Percentiles rank a stretch among this genome's conserved stretches.
Conservation (phyloP, 805 yeast genomes). For the Starmerella tilneyi region DNA sequence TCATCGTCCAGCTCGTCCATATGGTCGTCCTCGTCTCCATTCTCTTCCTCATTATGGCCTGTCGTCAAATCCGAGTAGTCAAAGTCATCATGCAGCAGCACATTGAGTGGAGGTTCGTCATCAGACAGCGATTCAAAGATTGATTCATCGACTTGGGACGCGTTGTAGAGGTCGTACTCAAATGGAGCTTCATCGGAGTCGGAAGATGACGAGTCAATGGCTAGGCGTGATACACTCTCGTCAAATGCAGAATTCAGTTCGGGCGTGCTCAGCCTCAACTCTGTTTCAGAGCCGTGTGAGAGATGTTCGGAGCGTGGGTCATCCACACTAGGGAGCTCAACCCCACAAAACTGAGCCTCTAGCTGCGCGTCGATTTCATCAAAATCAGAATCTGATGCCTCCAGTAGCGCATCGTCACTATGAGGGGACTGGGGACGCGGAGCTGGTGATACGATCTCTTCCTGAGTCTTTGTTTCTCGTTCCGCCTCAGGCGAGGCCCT, state of each 20-base stretch:
- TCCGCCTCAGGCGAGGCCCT: too few species aligned
- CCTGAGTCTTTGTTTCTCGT: too few species aligned
- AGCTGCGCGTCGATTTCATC: background rate
- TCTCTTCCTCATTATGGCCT: background rate
- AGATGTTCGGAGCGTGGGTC: too few species aligned
- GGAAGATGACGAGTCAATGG: slow-evolving; percentile 1
- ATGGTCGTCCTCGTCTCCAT: slow-evolving; percentile 12
- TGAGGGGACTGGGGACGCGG: too few species aligned
- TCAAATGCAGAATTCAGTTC: background rate
- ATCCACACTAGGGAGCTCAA: background rate
- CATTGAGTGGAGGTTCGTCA: background rate
- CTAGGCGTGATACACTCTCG: slow-evolving; percentile 6
- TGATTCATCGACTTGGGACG: slow-evolving; percentile 5
- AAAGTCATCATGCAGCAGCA: background rate
- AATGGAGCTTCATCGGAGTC: slow-evolving; percentile 3
- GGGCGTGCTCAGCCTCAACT: too few species aligned
- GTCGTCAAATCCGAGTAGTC: background rate
- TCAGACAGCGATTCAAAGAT: slow-evolving; percentile 1
- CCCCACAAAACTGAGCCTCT: background rate
- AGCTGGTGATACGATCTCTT: too few species aligned
- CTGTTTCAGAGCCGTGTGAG: background rate
- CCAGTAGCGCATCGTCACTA: too few species aligned
- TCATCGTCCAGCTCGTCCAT: slow-evolving; percentile 22
- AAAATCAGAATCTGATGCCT: background rate
- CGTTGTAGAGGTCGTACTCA: slow-evolving; percentile 5